phyloP scores from a whole-genome alignment of 371 early-diverging fungal genomes.

The Actinomucor elegans region DNA sequence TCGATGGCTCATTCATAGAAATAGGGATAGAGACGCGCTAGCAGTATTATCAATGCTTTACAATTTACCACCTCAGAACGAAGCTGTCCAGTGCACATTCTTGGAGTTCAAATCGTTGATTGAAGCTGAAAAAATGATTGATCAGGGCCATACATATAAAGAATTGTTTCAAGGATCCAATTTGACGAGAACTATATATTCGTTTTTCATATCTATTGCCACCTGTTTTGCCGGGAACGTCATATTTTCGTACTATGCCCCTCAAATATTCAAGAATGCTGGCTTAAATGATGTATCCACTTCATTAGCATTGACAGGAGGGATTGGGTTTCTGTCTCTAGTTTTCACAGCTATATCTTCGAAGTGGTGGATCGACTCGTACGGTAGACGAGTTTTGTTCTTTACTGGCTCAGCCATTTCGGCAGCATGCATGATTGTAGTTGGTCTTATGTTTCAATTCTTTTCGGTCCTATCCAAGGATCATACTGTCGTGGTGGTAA shows the following conservation, averaged over 20 bases:
- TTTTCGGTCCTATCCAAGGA: slow-evolving; percentile 19
- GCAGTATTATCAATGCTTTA: slow-evolving; percentile 32
- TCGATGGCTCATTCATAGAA: slow-evolving; percentile 54
- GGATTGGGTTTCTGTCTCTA: slow-evolving; percentile 33
- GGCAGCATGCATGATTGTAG: slow-evolving; percentile 36
- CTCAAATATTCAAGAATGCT: slow-evolving; percentile 39
- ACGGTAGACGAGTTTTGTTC: slow-evolving; percentile 48
- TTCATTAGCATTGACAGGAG: slow-evolving; percentile 42
- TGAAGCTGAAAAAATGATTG: slow-evolving; percentile 28
- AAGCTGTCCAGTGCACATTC: slow-evolving; percentile 29
- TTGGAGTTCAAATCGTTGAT: slow-evolving; percentile 33
- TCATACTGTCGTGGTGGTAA: slow-evolving; percentile 19
- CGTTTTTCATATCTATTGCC: slow-evolving; percentile 52
- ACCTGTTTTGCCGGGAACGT: slow-evolving; percentile 67
- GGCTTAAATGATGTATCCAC: slow-evolving; percentile 33
- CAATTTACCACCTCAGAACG: slow-evolving; percentile 24
- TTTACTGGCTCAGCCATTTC: slow-evolving; percentile 28
- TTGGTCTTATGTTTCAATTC: slow-evolving; percentile 36
- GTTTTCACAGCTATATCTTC: slow-evolving; percentile 53
- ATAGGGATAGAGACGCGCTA: slow-evolving; percentile 37
- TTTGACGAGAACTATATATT: slow-evolving; percentile 28
- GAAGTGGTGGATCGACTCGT: slow-evolving; percentile 51
- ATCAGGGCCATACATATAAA: slow-evolving; percentile 24
- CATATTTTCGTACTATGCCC: slow-evolving; percentile 51
- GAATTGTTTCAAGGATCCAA: slow-evolving; percentile 38